These are phyloP conservation scores for Alternaria incomplexa DNA, from an alignment of 2,329 filamentous ascomycete genomes.

Conservation along the genomic window DNA sequence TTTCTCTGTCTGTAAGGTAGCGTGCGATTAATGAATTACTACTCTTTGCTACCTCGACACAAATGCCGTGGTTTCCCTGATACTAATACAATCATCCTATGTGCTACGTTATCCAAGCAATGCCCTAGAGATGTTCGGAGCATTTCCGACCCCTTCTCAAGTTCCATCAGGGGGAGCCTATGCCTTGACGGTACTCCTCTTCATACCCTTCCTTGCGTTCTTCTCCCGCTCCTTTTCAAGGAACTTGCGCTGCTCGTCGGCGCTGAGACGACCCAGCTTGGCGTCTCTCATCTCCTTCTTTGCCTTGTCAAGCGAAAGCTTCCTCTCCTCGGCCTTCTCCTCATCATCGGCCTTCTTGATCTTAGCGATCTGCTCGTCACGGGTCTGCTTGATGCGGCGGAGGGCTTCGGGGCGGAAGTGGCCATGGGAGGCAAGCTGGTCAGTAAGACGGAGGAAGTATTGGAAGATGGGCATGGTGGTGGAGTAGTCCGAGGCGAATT, in stretches of 20 bases:
- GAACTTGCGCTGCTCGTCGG: slow-evolving; percentile 60
- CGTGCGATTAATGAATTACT: slow-evolving; percentile 3
- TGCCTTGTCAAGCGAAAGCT: slow-evolving; percentile 63
- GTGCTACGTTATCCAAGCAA: neutral
- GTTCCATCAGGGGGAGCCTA: slow-evolving; percentile 8
- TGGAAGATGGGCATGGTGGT: slow-evolving; percentile 78
- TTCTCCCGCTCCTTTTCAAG: slow-evolving; percentile 87
- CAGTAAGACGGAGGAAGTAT: slow-evolving; percentile 83
- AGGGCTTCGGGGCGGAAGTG: slow-evolving; percentile 89
- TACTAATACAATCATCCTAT: slow-evolving; percentile 5
- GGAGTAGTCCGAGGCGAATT: slow-evolving; percentile 64
- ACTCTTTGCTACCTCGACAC: neutral
- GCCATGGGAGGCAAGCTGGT: slow-evolving; percentile 74
- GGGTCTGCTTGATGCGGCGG: slow-evolving; percentile 79
- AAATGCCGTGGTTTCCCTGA: neutral
- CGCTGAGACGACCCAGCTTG: slow-evolving; percentile 74
- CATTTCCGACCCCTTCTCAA: neutral
- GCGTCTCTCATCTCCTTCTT: slow-evolving; percentile 78
- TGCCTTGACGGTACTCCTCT: slow-evolving; percentile 65
- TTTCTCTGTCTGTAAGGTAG: neutral
- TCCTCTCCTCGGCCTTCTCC: slow-evolving; percentile 68
- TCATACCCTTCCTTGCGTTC: slow-evolving; percentile 72
- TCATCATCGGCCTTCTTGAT: slow-evolving; percentile 81
- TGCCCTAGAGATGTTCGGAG: no score
- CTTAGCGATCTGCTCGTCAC: slow-evolving; percentile 80